These are phyloP conservation scores for Hypoxylon sp. DNA, from an alignment of 2,329 filamentous ascomycete species.

Conservation along the genomic window DNA sequence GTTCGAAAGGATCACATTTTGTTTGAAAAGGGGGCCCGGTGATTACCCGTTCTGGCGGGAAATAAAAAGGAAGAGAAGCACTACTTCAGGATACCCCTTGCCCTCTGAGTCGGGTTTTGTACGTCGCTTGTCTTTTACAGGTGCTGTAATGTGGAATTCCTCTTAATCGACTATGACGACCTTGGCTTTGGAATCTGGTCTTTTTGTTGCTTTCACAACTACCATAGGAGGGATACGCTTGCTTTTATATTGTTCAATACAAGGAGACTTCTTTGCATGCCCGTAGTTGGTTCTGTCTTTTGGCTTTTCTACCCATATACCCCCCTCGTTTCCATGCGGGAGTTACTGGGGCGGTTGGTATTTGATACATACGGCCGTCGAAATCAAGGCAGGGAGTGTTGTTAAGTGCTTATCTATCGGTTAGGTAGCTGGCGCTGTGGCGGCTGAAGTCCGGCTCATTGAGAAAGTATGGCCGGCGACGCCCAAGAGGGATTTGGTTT, in stretches of 20 bases:
- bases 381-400: neutral
- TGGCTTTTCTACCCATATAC: neutral
- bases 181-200: neutral
- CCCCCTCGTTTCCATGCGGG: neutral
- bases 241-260: constrained; percentile 20
- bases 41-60: constrained; percentile 23
- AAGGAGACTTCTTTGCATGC: neutral
- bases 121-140: constrained; percentile 23
- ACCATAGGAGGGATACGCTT: constrained; percentile 4
- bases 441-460: neutral
- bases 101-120: constrained; percentile 36
- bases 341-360: neutral
- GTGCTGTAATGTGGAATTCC: constrained; percentile 45
- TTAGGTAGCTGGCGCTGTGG: neutral
- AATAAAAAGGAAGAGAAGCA: constrained; percentile 28
- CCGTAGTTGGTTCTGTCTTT: neutral
- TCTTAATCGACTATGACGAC: constrained; percentile 23
- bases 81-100: constrained; percentile 46
- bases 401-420: neutral
- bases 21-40: constrained; percentile 13
- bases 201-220: constrained; percentile 3
- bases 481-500: neutral
- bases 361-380: neutral
- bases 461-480: neutral
- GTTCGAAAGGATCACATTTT: constrained; percentile 15